Evolutionary conservation across 768 basidiomycete genomes (phyloP), one percentile per base, ranked within the genome.

Genomic region (Macrolepiota dolichaula): DNA sequence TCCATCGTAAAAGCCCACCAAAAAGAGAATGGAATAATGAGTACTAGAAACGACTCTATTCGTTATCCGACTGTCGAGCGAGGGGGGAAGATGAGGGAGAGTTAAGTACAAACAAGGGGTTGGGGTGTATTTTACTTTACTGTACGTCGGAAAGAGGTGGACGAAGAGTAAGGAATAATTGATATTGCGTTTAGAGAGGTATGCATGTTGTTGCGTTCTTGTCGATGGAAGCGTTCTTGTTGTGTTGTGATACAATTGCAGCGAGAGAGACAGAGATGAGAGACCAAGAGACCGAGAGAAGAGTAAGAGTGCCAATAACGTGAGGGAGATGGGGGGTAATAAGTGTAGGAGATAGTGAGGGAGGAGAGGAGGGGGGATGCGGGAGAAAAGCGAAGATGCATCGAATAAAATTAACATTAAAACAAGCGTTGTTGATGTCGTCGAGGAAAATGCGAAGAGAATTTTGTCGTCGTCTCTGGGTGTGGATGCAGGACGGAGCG

Each of bases 321-420:
- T 13, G 32, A 24, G 35, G 32, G 32, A 22, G 3, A 22, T 36
- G 19, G 47, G 47, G 25, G 47, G 7, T n/a, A n/a, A n/a, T n/a
- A n/a, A n/a, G n/a, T n/a, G n/a, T n/a, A n/a, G 47, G 1, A 24
- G 47, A 24, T 24, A 22, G 25, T 49, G 25, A 10, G 47, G 12
- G 47, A n/a, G 47, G n/a, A n/a, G 10, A 44, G 9, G 19, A 15
- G 24, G 25, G 47, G 25, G 25, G 47, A 49, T 24, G 47, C 19
- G 47, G 47, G 47, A 7, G n/a, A 36, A 54, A 54, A 54, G 52
- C 52, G 52, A 54, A 54, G 22, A 38, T 54, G 52, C 19, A 54
- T 54, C 13, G 52, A 54, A 54, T 54, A 54, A 54, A 38, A 54
- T 54, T 54, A 54, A 54, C 29, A 24, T 54, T 54, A 38, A 54